phyloP scores from a whole-genome alignment of 2,329 filamentous ascomycete species.

The Geosmithia morbida region DNA sequence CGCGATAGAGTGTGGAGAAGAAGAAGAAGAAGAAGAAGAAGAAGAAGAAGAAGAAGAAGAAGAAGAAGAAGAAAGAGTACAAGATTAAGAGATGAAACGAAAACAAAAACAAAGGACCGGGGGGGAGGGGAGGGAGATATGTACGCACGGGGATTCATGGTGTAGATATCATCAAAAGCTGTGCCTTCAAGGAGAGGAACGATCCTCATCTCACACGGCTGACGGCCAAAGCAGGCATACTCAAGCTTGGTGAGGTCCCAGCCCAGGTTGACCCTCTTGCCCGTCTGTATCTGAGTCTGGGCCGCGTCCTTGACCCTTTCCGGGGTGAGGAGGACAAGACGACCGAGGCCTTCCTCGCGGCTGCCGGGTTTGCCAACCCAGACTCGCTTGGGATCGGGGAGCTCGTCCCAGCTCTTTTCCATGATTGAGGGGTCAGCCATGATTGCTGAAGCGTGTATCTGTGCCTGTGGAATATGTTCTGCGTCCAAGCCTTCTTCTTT shows the following conservation, averaged over 20 bases:
- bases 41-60: too few relatives aligned
- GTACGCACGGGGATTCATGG: constrained; percentile 27
- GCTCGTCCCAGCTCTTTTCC: constrained; percentile 5
- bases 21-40: neutral
- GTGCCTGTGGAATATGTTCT: too few relatives aligned
- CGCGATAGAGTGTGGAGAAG: neutral
- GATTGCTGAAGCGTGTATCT: neutral
- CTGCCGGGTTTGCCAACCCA: constrained; percentile 30
- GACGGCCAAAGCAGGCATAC: constrained; percentile 35
- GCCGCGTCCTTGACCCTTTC: constrained; percentile 35
- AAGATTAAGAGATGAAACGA: too few relatives aligned
- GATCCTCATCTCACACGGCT: constrained; percentile 33
- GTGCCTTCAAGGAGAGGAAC: constrained; percentile 28
- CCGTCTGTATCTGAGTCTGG: constrained; percentile 32
- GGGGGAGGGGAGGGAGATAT: too few relatives aligned
- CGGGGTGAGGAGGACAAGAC: constrained; percentile 34
- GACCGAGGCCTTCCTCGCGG: constrained; percentile 35
- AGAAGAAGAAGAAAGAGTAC: too few relatives aligned
- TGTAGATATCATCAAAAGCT: constrained; percentile 34
- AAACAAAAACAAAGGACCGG: too few relatives aligned
- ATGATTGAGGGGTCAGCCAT: constrained; percentile 1
- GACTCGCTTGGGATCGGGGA: constrained; percentile 30
- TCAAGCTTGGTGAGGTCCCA: constrained; percentile 43
- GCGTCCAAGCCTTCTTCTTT: too few relatives aligned
- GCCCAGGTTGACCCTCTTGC: constrained; percentile 33